Conservation (phyloP, 176 grass and related monocot species). For the Raddia distichophylla region DNA sequence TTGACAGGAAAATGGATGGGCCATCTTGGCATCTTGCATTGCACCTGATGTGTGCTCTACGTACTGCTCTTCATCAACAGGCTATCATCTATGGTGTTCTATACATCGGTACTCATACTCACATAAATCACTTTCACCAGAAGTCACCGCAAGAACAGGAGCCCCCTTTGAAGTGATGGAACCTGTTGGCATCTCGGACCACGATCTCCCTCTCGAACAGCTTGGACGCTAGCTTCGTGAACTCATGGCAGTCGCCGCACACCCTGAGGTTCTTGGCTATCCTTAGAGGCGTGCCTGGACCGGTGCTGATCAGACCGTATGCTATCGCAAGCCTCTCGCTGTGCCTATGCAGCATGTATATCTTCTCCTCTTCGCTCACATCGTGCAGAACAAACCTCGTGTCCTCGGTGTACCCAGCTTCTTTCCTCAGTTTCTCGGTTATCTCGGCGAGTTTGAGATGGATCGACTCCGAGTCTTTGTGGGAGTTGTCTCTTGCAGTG, state of each 20-base stretch:
- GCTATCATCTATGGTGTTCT: too few species aligned
- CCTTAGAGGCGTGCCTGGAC: conserved; percentile 43
- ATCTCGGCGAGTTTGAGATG: conserved; percentile 65
- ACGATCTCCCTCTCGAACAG: conserved; percentile 55
- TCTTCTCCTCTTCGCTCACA: conserved; percentile 61
- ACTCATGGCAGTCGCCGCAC: conserved; percentile 64
- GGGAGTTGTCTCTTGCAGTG: conserved; percentile 55
- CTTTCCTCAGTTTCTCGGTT: conserved; percentile 49
- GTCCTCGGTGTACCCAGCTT: conserved; percentile 60
- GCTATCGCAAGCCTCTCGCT: conserved; percentile 66
- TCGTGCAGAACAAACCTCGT: conserved; percentile 68
- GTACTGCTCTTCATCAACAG: too few species aligned
- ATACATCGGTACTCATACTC: too few species aligned
- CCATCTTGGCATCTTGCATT: too few species aligned
- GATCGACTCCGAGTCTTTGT: conserved; percentile 52
- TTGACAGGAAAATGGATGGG: too few species aligned
- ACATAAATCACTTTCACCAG: conserved; percentile 45
- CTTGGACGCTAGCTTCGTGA: conserved; percentile 63
- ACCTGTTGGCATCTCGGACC: conserved; percentile 69
- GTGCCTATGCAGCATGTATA: conserved; percentile 53
- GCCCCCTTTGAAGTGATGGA: conserved; percentile 74
- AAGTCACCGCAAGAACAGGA: conserved; percentile 66
- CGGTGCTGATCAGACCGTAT: conserved; percentile 55
- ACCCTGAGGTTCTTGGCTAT: conserved; percentile 78
- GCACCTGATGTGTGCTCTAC: too few species aligned